These are phyloP conservation scores for Leishmania lainsoni DNA, from an alignment of 208 protist species.

Conservation along the genomic window DNA sequence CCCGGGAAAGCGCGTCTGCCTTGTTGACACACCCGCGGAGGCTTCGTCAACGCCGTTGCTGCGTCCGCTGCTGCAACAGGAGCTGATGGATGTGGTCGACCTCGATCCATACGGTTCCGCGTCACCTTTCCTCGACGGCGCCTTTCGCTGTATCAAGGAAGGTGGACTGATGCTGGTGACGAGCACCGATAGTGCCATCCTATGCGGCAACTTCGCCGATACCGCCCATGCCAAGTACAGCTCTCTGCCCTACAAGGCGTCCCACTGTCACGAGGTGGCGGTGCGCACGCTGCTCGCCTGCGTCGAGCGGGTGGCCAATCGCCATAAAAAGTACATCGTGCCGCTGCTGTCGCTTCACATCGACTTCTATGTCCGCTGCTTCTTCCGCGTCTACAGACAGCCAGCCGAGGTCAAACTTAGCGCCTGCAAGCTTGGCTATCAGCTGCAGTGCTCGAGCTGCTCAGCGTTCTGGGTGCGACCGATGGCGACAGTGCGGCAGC, in stretches of 20 bases:
- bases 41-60: not conserved
- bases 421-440: conserved; percentile 86
- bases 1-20: conserved; percentile 48
- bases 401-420: conserved; percentile 89
- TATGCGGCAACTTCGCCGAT: conserved; percentile 97
- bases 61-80: conserved; percentile 78
- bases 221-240: conserved; percentile 98
- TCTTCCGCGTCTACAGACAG: conserved; percentile 96
- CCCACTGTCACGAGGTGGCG: conserved; percentile 95
- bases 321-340: conserved; percentile 96
- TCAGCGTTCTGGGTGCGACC: conserved; percentile 92
- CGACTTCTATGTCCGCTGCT: conserved; percentile 99
- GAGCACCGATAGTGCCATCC: conserved; percentile 98
- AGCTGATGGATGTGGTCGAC: conserved; percentile 98
- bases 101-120: conserved; percentile 99
- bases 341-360: conserved; percentile 97
- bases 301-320: conserved; percentile 93
- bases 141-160: conserved; percentile 95
- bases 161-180: conserved; percentile 98
- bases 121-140: conserved; percentile 96
- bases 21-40: conserved; percentile 12
- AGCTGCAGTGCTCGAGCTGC: conserved; percentile 96
- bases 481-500: conserved; percentile 60
- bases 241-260: conserved; percentile 85
- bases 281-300: conserved; percentile 96